A percentile compares a stretch with the other conserved stretches of the same genome.
These are phyloP conservation scores for Chlorencoelia australis DNA, from an alignment of 2,329 filamentous ascomycete species.

Conservation along the genomic window DNA sequence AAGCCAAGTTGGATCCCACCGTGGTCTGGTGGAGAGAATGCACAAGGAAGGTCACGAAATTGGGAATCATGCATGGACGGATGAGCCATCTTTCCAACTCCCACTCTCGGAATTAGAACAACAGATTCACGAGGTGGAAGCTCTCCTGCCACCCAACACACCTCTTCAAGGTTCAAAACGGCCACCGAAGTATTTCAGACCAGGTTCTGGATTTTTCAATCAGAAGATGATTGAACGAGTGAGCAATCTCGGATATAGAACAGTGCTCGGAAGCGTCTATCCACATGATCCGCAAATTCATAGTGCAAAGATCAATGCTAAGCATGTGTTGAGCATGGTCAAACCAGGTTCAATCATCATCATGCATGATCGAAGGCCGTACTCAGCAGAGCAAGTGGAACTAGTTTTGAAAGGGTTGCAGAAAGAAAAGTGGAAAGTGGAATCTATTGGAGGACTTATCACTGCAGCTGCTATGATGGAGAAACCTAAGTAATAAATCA, in stretches of 20 bases:
- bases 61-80: conserved; percentile 82
- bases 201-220: conserved; percentile 78
- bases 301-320: conserved; percentile 59
- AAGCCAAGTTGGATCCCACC: conserved; percentile 52
- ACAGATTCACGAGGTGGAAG: conserved; percentile 58
- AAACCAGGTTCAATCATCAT: conserved; percentile 70
- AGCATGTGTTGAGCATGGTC: conserved; percentile 72
- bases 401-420: conserved; percentile 63
- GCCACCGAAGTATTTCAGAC: conserved; percentile 58
- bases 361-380: conserved; percentile 74
- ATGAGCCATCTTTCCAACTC: conserved; percentile 63
- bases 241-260: conserved; percentile 50
- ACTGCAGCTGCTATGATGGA: no score
- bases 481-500: no score
- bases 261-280: conserved; percentile 78
- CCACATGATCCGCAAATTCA: conserved; percentile 84
- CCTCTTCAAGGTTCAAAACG: conserved; percentile 11
- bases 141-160: conserved; percentile 41
- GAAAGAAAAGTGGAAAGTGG: conserved; percentile 58
- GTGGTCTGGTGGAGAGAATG: conserved; percentile 45
- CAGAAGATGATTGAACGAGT: conserved; percentile 54
- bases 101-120: conserved; percentile 44
- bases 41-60: conserved; percentile 60
- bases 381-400: conserved; percentile 72
- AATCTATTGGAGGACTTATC: conserved; percentile 63